phyloP scores from a whole-genome alignment of 345 rosid species.

The Eucalyptus shirleyi region DNA sequence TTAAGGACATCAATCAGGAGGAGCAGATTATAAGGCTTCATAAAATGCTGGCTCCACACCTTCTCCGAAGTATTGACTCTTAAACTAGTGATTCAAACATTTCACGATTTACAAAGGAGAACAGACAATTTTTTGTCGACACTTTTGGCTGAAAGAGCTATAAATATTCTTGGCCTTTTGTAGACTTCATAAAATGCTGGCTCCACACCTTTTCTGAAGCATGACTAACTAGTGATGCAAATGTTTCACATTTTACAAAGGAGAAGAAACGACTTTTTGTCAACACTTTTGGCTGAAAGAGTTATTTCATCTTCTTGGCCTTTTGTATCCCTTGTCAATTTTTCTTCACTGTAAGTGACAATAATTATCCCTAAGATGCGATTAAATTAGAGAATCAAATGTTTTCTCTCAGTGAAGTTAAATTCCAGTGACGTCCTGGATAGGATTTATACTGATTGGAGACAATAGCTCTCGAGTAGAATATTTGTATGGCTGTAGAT shows the following conservation, averaged over 20 bases:
- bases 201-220: conserved; percentile 96
- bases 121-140: background rate
- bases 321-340: background rate
- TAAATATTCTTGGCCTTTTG: background rate
- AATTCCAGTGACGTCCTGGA: background rate
- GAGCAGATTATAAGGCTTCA: conserved; percentile 96
- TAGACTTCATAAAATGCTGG: conserved; percentile 94
- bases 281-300: background rate
- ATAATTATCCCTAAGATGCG: background rate
- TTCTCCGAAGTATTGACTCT: conserved; percentile 72
- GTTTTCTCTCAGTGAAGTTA: background rate
- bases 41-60: conserved; percentile 98
- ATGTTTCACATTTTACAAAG: background rate
- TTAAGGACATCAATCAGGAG: conserved; percentile 96
- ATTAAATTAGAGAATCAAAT: background rate
- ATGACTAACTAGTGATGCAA: conserved; percentile 10
- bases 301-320: background rate
- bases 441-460: background rate
- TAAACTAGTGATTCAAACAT: background rate
- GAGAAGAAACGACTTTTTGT: background rate
- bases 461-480: background rate
- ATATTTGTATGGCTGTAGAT: background rate
- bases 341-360: background rate
- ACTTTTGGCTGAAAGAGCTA: background rate
- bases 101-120: background rate